phyloP scores from a whole-genome alignment of 2,329 filamentous ascomycete species.

The Sclerotinia subarctica region DNA sequence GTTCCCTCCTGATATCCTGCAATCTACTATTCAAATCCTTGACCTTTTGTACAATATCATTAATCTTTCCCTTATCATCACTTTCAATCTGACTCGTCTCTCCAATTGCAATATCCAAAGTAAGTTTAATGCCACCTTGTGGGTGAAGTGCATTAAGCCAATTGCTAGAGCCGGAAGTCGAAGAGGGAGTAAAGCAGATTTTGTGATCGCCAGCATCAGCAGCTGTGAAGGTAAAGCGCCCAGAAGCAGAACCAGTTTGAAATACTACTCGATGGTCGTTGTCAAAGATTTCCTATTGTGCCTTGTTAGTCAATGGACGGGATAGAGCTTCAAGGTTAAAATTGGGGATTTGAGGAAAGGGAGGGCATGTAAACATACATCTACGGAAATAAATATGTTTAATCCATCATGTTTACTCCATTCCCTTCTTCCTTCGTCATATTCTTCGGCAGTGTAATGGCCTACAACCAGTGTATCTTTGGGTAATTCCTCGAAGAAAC shows the following conservation, averaged over 20 bases:
- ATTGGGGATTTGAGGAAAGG: conserved; percentile 16
- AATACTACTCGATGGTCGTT: conserved; percentile 95
- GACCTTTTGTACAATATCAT: conserved; percentile 83
- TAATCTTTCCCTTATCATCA: conserved; percentile 87
- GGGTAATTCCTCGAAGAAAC: conserved; percentile 96
- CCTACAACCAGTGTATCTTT: conserved; percentile 97
- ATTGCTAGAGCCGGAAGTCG: conserved; percentile 63
- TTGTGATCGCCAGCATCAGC: conserved; percentile 93
- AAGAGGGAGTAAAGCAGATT: conserved; percentile 87
- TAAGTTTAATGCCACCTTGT: conserved; percentile 77
- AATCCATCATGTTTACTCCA: conserved; percentile 74
- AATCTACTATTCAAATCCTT: conserved; percentile 84
- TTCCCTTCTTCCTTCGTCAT: conserved; percentile 62
- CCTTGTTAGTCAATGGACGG: background rate
- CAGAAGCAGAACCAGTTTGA: conserved; percentile 70
- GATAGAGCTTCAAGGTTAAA: conserved; percentile 17
- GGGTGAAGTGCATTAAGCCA: conserved; percentile 67
- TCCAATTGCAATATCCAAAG: conserved; percentile 87
- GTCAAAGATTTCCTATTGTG: conserved; percentile 78
- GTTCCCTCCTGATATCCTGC: conserved; percentile 86
- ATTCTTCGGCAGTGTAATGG: conserved; percentile 84
- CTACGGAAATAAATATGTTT: conserved; percentile 86
- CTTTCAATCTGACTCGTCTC: conserved; percentile 93
- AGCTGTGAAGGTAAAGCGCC: conserved; percentile 93
- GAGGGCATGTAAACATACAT: conserved; percentile 50